phyloP scores from a whole-genome alignment of 495 filamentous ascomycete species.

The Annulohypoxylon moriforme region DNA sequence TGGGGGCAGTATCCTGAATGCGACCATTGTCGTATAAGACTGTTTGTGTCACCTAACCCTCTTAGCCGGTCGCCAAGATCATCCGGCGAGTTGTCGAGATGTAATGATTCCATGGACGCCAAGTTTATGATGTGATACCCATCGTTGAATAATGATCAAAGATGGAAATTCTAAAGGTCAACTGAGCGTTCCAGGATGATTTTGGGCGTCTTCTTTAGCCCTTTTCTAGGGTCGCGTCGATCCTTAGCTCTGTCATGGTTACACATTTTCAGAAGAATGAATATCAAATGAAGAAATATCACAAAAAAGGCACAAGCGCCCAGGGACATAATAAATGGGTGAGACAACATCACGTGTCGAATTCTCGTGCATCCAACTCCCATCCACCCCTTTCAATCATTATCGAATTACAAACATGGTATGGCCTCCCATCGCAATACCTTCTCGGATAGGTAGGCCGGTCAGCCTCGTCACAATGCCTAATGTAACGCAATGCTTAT shows the following conservation, averaged over 20 bases:
- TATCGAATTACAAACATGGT: constrained; percentile 12
- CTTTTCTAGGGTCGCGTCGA: neutral
- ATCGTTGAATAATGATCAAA: constrained; percentile 15
- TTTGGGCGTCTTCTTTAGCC: neutral
- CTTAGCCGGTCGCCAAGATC: neutral
- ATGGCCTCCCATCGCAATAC: neutral
- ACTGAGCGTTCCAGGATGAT: neutral
- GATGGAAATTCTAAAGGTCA: neutral
- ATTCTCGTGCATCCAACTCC: constrained; percentile 27
- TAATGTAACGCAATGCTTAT: constrained; percentile 44
- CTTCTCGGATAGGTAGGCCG: constrained; percentile 19
- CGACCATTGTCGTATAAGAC: constrained; percentile 6
- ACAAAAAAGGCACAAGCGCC: neutral
- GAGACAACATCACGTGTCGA: constrained; percentile 37
- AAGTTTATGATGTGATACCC: constrained; percentile 20
- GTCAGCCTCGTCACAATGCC: constrained; percentile 28
- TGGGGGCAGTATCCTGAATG: neutral
- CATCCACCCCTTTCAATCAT: constrained; percentile 15
- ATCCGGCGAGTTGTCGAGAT: constrained; percentile 3
- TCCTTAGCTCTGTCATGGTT: neutral
- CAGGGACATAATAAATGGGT: constrained; percentile 27
- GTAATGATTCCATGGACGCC: neutral
- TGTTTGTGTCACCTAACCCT: neutral
- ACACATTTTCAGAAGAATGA: constrained; percentile 1
- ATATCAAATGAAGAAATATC: constrained; percentile 9